phyloP scores from a whole-genome alignment of 2,329 filamentous ascomycete genomes.

The Fusarium liriodendri region DNA sequence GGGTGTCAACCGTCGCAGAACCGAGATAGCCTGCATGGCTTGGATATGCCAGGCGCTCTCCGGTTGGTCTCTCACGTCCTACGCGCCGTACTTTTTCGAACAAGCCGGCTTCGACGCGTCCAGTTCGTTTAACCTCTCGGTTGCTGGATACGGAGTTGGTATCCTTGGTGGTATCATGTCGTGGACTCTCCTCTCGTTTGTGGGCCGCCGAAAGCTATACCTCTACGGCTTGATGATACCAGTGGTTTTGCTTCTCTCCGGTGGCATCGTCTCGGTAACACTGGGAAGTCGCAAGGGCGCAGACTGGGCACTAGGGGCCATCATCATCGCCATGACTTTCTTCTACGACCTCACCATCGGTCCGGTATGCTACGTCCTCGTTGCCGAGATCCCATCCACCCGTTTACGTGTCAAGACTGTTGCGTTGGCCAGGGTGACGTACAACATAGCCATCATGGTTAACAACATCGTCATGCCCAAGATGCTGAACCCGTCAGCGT shows the following conservation, averaged over 20 bases:
- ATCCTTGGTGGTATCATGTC: conserved; percentile 55
- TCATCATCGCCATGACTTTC: conserved; percentile 55
- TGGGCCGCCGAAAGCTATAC: conserved; percentile 56
- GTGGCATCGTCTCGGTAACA: conserved; percentile 52
- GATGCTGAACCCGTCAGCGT: conserved; percentile 43
- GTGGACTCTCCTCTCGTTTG: conserved; percentile 51
- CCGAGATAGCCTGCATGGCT: conserved; percentile 43
- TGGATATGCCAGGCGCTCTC: conserved; percentile 44
- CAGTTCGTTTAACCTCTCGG: conserved; percentile 53
- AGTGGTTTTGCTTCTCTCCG: conserved; percentile 50
- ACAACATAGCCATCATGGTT: conserved; percentile 37
- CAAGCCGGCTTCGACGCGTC: conserved; percentile 53
- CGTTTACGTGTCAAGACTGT: conserved; percentile 55
- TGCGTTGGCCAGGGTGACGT: conserved; percentile 49
- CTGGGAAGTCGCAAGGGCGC: conserved; percentile 42
- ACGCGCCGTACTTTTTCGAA: conserved; percentile 55
- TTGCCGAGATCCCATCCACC: conserved; percentile 53
- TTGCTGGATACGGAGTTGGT: conserved; percentile 53
- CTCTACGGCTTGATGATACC: conserved; percentile 48
- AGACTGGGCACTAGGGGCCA: conserved; percentile 50
- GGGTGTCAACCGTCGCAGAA: conserved; percentile 43
- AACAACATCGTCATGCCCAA: conserved; percentile 44
- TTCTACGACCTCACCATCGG: conserved; percentile 48
- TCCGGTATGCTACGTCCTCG: conserved; percentile 49
- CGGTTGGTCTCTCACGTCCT: conserved; percentile 35